A percentile compares a stretch with the other conserved stretches of the same genome.
These are phyloP conservation scores for Tricholoma flavovirens DNA, from an alignment of 768 basidiomycete species.

Conservation along the genomic window DNA sequence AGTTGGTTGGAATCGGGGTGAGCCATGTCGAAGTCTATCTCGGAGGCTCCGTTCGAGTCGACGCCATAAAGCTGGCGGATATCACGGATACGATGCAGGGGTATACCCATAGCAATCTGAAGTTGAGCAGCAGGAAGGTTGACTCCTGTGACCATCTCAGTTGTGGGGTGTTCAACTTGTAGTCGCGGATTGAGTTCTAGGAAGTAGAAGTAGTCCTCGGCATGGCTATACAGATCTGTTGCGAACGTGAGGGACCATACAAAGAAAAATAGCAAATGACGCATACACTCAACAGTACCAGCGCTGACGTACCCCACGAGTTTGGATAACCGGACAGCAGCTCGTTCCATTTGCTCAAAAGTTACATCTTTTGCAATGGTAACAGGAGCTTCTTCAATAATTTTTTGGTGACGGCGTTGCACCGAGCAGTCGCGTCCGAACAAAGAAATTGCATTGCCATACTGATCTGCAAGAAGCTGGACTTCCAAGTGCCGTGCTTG, in stretches of 20 bases:
- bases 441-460: slow-evolving; percentile 97
- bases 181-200: slow-evolving; percentile 98
- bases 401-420: slow-evolving; percentile 98
- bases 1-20: slow-evolving; percentile 82
- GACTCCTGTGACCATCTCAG: slow-evolving; percentile 99
- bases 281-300: slow-evolving; percentile 93
- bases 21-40: slow-evolving; percentile 95
- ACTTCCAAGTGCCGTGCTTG: slow-evolving; percentile 97
- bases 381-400: slow-evolving; percentile 98
- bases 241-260: slow-evolving; percentile 6
- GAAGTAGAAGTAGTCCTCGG: slow-evolving; percentile 94
- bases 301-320: slow-evolving; percentile 98
- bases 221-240: slow-evolving; percentile 88
- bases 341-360: slow-evolving; percentile 97
- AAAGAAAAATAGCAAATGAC: slow-evolving; percentile 6
- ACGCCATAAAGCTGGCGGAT: slow-evolving; percentile 96
- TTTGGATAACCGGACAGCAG: slow-evolving; percentile 98
- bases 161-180: slow-evolving; percentile 99
- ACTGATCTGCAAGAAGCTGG: slow-evolving; percentile 97
- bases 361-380: slow-evolving; percentile 90
- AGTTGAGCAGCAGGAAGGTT: slow-evolving; percentile 97
- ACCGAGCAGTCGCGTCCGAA: slow-evolving; percentile 99
- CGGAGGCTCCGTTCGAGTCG: slow-evolving; percentile 79
- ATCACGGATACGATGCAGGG: slow-evolving; percentile 90
- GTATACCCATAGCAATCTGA: slow-evolving; percentile 97